phyloP scores from a whole-genome alignment of 2,329 filamentous ascomycete species.

The Clarireedia hainanense region DNA sequence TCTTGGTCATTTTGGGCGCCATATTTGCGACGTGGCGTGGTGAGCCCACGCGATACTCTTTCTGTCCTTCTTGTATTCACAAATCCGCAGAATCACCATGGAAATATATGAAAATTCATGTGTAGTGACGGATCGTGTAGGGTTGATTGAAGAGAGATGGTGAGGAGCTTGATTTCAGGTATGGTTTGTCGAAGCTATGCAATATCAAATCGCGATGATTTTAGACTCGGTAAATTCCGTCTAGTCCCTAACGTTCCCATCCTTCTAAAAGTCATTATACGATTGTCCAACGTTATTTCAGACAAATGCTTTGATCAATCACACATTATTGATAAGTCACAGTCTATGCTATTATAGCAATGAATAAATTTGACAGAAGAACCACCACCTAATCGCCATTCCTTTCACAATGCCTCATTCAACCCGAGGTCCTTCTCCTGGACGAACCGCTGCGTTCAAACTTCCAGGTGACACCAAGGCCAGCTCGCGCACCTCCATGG shows the following conservation, averaged over 20 bases:
- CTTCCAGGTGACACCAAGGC: slow-evolving; percentile 23
- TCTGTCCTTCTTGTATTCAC: neutral
- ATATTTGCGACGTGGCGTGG: slow-evolving; percentile 37
- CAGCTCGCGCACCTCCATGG: slow-evolving; percentile 33
- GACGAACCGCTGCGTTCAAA: slow-evolving; percentile 27
- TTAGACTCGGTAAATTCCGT: slow-evolving; percentile 15
- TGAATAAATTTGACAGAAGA: neutral
- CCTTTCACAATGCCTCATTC: slow-evolving; percentile 34
- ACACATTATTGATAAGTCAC: too few species aligned
- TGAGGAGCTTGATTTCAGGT: neutral
- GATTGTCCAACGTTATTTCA: too few species aligned
- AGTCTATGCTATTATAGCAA: neutral
- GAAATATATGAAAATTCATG: neutral
- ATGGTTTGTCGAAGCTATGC: neutral
- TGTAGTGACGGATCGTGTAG: neutral
- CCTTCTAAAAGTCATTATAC: too few species aligned
- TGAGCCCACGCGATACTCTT: slow-evolving; percentile 7
- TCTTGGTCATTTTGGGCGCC: slow-evolving; percentile 79
- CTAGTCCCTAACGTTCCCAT: neutral
- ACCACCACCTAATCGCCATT: neutral
- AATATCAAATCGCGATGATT: slow-evolving; percentile 19
- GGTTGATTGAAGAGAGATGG: neutral
- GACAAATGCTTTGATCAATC: too few species aligned
- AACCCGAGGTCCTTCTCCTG: slow-evolving; percentile 32
- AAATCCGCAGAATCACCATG: too few species aligned